Percentiles rank a stretch among this genome's conserved stretches.
These are phyloP conservation scores for Ogataea angusta DNA, from an alignment of 805 yeast species.

Conservation along the genomic window DNA sequence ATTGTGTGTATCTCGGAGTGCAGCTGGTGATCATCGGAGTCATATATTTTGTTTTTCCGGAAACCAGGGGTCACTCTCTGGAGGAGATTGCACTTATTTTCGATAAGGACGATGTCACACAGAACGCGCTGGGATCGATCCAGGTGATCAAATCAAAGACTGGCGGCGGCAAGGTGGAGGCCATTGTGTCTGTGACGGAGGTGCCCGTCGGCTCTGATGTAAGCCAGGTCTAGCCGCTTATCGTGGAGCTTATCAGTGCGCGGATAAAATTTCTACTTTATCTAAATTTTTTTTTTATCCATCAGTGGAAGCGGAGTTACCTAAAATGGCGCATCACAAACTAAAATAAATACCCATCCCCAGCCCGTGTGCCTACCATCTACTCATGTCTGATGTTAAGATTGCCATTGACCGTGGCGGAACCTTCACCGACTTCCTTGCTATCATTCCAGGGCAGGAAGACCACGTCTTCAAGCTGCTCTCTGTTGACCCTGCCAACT, in stretches of 20 bases:
- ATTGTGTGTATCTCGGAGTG: slow-evolving; percentile 36
- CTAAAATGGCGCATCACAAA: not conserved
- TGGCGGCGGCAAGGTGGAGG: slow-evolving; percentile 6
- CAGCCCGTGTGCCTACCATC: not conserved
- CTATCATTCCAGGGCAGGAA: slow-evolving; percentile 9
- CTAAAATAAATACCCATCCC: not conserved
- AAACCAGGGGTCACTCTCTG: slow-evolving; percentile 68
- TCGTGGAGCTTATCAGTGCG: not conserved
- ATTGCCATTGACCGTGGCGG: slow-evolving; percentile 35
- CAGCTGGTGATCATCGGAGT: slow-evolving; percentile 21
- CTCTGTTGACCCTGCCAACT: slow-evolving; percentile 27
- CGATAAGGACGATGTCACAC: slow-evolving; percentile 10
- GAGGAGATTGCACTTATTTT: slow-evolving; percentile 53
- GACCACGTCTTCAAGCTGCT: slow-evolving; percentile 9
- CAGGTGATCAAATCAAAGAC: slow-evolving; percentile 2
- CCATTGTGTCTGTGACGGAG: slow-evolving; percentile 8
- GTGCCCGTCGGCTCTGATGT: not conserved
- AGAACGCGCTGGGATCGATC: slow-evolving; percentile 3
- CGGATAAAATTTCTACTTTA: not conserved
- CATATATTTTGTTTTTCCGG: slow-evolving; percentile 61
- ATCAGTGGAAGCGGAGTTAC: not conserved
- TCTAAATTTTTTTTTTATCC: not conserved
- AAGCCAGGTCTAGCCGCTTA: not conserved
- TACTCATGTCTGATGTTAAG: slow-evolving; percentile 4
- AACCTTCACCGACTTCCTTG: slow-evolving; percentile 28